Conservation (phyloP, 345 rosid genomes). For the Gossypium raimondii region DNA sequence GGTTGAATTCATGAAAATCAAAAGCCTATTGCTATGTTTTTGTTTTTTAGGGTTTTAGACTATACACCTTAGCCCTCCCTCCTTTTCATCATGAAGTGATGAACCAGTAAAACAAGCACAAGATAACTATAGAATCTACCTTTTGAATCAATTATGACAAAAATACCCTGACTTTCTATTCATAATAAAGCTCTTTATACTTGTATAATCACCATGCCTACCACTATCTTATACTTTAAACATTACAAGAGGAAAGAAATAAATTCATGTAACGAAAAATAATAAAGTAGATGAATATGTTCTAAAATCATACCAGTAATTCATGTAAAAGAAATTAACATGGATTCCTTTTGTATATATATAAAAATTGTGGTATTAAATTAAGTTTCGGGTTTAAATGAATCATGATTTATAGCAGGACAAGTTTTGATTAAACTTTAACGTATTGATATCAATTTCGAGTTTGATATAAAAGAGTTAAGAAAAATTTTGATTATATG, state of each 20-base stretch:
- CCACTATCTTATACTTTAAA: slow-evolving; percentile 2
- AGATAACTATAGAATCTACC: slow-evolving; percentile 31
- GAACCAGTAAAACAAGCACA: slow-evolving; percentile 29
- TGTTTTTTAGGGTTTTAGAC: slow-evolving; percentile 20
- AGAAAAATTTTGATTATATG: no score
- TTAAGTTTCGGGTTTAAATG: background rate
- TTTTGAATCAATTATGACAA: slow-evolving; percentile 28
- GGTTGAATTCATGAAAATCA: slow-evolving; percentile 13
- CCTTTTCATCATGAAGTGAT: slow-evolving; percentile 39
- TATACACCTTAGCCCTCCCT: slow-evolving; percentile 11
- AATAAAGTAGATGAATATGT: background rate
- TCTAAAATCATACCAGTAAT: background rate
- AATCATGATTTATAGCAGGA: background rate
- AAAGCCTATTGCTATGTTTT: slow-evolving; percentile 21
- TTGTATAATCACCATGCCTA: slow-evolving; percentile 6
- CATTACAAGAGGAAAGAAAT: slow-evolving; percentile 10
- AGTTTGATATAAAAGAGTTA: no score
- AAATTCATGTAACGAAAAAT: background rate
- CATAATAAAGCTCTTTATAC: background rate
- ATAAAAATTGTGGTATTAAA: background rate
- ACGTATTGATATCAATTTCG: background rate
- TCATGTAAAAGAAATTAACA: no score
- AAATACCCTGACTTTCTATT: slow-evolving; percentile 26
- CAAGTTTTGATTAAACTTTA: background rate
- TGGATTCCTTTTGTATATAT: no score